Evolutionary conservation across 1,284 basidiomycete species (phyloP), one percentile per base, ranked within the genome.

Genomic region (Mycosarcoma maydis): DNA sequence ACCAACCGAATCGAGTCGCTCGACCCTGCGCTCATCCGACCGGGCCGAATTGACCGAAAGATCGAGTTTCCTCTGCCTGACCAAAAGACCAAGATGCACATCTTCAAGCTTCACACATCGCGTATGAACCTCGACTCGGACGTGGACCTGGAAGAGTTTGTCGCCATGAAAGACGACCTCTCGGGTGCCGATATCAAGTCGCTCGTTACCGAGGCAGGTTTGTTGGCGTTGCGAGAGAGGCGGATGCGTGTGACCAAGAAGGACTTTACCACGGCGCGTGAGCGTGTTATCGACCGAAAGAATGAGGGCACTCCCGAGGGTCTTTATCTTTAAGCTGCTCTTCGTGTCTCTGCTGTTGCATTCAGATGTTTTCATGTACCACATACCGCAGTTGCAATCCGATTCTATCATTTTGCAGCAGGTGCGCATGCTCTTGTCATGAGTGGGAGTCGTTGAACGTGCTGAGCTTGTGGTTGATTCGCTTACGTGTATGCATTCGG

Each of bases 41-140:
- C 96, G 3, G 96, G 96, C n/a, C 93, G 96, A 80, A 98, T 99
- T 73, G 96, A 99, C 80, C 88, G 96, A 55, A 98, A 99, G 86
- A 98, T 99, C 58, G 81, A 84, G 77, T 84, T 80, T 65, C 80
- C 82, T 26, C 59, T 73, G 34, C 67, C 67, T 8, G 80, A 81
- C 55, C 71, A 75, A 24, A 81, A 81, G 76, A 81, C 78, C 45
- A 81, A 81, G 76, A 81, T 81, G 80, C 94, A 97, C 83, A 99
- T 99, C 81, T 98, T 98, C 89, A 90, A 90, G 81, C 84, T 99
- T 72, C 96, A 98, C 83, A 98, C 96, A 2, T 90, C 92, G 32
- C 89, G 95, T 22, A 98, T 99, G 96, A 96, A 89, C 77, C 85
- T 99, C 40, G 86, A 86, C 52, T 87, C 90, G 45, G 96, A 98